A percentile compares a stretch with the other conserved stretches of the same genome.
Conservation (phyloP, 176 grass and related monocot genomes). For the Bromus sterilis region DNA sequence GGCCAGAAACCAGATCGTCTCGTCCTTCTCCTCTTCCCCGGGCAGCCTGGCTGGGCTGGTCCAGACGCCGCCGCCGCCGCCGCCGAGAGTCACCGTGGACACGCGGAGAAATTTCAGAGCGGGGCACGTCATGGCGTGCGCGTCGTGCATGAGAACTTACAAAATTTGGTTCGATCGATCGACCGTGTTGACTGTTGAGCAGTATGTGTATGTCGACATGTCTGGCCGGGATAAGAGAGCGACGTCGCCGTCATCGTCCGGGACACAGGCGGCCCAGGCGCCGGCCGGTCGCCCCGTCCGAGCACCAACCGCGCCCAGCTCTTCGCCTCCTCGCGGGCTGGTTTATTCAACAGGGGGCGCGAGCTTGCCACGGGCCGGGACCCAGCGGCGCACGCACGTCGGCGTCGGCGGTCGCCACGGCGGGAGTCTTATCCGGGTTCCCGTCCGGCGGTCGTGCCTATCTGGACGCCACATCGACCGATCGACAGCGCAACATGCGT, state of each 20-base stretch:
- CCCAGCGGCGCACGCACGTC: background rate
- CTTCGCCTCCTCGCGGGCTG: background rate
- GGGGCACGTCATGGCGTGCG: background rate
- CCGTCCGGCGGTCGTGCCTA: background rate
- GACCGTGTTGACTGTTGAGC: background rate
- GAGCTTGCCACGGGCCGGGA: background rate
- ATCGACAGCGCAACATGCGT: background rate
- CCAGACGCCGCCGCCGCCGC: too few relatives aligned
- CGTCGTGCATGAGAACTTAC: background rate
- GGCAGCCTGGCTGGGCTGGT: too few relatives aligned
- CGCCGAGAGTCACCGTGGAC: background rate
- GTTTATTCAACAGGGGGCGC: background rate
- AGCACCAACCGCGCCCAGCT: background rate
- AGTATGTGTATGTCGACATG: conserved; percentile 7
- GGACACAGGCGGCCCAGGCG: background rate
- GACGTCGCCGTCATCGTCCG: background rate
- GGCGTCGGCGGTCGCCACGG: background rate
- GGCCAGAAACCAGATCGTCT: background rate
- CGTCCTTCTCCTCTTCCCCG: too few relatives aligned
- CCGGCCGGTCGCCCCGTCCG: conserved; percentile 18
- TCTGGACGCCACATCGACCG: conserved; percentile 11
- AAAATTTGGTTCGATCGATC: background rate
- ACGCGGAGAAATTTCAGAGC: background rate
- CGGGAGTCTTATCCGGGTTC: background rate
- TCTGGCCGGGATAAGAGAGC: background rate